Conservation (phyloP, 331 rosid species). For the Quercus tomentella region DNA sequence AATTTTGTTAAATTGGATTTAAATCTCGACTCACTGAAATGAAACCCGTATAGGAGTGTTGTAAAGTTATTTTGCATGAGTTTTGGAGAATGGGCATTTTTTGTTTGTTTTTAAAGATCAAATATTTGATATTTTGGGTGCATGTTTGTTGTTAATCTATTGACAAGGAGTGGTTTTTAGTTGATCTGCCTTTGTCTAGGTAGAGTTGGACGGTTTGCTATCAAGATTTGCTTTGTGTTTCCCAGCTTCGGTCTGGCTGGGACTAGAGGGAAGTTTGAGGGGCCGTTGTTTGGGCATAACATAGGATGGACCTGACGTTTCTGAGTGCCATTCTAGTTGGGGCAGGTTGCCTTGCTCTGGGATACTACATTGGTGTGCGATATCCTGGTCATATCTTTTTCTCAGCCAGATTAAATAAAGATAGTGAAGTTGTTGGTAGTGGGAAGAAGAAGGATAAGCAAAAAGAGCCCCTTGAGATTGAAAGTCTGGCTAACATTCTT, state of each 20-base stretch:
- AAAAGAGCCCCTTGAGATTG: slow-evolving; percentile 68
- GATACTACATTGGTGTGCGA: slow-evolving; percentile 66
- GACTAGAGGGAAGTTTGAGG: background rate
- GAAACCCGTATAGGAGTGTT: background rate
- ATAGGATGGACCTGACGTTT: slow-evolving; percentile 70
- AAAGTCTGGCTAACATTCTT: slow-evolving; percentile 64
- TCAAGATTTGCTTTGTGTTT: background rate
- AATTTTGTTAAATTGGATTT: background rate
- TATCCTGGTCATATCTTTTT: slow-evolving; percentile 49
- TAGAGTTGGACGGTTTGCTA: background rate
- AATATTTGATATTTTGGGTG: background rate
- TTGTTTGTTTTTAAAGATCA: background rate
- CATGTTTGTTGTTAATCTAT: background rate
- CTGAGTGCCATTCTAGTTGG: slow-evolving; percentile 76
- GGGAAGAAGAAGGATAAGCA: slow-evolving; percentile 32
- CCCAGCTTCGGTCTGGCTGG: background rate
- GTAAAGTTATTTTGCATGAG: background rate
- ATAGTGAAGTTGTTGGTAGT: slow-evolving; percentile 14
- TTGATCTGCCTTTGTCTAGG: background rate
- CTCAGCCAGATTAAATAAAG: slow-evolving; percentile 29
- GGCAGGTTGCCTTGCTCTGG: slow-evolving; percentile 86
- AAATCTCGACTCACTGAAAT: background rate
- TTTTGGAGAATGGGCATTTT: background rate
- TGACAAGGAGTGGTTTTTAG: background rate
- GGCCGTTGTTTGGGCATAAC: background rate